Conservation (phyloP, 2,329 filamentous ascomycete genomes). For the Hypoxylon sp. region DNA sequence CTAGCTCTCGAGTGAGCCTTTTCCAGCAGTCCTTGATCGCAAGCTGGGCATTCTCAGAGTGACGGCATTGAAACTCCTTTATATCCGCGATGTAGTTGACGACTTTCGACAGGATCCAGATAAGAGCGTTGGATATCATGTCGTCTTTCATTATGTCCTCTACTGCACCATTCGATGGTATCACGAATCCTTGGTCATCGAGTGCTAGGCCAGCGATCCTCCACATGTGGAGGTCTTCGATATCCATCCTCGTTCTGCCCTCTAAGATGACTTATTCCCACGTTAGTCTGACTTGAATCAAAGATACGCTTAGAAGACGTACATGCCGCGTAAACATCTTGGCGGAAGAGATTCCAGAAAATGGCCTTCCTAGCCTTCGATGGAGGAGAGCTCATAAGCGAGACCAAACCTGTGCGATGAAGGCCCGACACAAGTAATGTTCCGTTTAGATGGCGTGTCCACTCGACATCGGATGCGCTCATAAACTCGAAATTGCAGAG, state of each 20-base stretch:
- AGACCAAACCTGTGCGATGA: not conserved
- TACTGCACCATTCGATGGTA: not conserved
- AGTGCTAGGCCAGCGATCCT: not conserved
- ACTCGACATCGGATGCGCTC: conserved; percentile 4
- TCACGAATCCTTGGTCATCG: not conserved
- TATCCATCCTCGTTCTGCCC: not conserved
- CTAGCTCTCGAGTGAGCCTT: conserved; percentile 1
- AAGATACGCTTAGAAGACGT: not conserved
- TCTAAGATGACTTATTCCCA: not conserved
- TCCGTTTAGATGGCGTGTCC: conserved; percentile 2
- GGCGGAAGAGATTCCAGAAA: conserved; percentile 2
- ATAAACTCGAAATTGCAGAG: conserved; percentile 1
- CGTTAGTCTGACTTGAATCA: not conserved
- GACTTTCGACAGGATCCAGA: conserved; percentile 2
- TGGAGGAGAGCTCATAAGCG: not conserved
- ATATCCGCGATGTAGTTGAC: conserved; percentile 5
- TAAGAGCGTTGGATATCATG: conserved; percentile 6
- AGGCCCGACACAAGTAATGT: not conserved
- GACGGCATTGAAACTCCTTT: not conserved
- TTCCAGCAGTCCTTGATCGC: not conserved
- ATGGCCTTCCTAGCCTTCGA: conserved; percentile 2
- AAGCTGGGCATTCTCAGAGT: not conserved
- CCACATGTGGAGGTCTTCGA: conserved; percentile 4
- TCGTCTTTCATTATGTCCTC: not conserved
- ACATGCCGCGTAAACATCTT: conserved; percentile 3